These are phyloP conservation scores for Hericium erinaceus DNA, from an alignment of 768 basidiomycete genomes.

Conservation along the genomic window DNA sequence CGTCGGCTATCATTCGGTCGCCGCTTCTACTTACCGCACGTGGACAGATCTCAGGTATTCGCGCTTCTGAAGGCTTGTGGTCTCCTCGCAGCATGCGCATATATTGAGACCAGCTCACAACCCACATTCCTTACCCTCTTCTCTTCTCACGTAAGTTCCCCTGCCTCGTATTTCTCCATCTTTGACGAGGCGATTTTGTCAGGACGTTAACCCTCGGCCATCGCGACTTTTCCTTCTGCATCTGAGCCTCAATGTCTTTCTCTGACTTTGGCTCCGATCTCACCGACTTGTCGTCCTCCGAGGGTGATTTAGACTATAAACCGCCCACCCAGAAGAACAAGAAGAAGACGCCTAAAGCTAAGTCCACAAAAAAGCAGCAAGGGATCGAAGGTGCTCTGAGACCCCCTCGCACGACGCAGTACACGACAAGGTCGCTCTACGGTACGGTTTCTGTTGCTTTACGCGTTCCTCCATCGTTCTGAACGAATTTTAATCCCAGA, in stretches of 20 bases:
- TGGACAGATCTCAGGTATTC: neutral
- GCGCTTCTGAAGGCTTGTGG: neutral
- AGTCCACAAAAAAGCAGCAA: conserved; percentile 2
- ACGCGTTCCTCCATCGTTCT: neutral
- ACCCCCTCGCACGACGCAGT: conserved; percentile 19
- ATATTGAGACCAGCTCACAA: neutral
- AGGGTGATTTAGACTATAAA: conserved; percentile 13
- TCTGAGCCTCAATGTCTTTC: conserved; percentile 9
- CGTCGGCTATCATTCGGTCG: neutral
- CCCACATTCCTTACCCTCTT: neutral
- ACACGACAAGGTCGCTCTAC: conserved; percentile 24
- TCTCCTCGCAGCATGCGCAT: neutral
- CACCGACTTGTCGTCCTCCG: conserved; percentile 17
- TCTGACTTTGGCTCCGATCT: conserved; percentile 22
- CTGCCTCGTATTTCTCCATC: no score
- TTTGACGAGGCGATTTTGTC: no score
- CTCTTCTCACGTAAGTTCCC: neutral
- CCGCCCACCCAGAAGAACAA: conserved; percentile 2
- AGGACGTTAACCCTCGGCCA: no score
- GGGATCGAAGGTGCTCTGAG: conserved; percentile 12
- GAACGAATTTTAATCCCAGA: conserved; percentile 30
- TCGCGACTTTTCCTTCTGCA: no score
- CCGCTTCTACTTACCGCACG: neutral
- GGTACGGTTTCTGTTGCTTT: conserved; percentile 14
- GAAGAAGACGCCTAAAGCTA: neutral